Base-by-base conservation (phyloP, 2,329 filamentous ascomycete genomes). In the Trichoderma sp. region DNA sequence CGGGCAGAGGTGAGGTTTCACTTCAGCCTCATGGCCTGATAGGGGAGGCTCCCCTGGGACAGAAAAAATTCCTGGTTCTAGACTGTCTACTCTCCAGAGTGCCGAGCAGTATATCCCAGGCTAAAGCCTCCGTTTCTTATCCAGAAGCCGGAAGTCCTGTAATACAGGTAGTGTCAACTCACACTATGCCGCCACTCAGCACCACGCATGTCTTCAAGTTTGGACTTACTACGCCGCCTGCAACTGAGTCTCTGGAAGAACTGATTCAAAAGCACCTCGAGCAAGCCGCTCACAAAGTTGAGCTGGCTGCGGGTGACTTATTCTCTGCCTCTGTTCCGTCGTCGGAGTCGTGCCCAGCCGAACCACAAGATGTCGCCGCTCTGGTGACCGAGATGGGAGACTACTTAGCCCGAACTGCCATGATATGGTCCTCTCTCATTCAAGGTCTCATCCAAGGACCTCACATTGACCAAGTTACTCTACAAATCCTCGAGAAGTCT, bases 341-440 rank as follows among this genome's bases (percentile, higher is more conserved):
- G 39, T 53, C 73, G 18, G 51, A 66, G 63, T 70, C 64, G n/a
- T 74, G 72, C 57, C 72, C 70, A 43, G 71, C 63, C 12, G 57
- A 57, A 30, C 71, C 66, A n/a, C 51, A 39, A 21, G 73, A 76
- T 57, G 73, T 76, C 15, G 75, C 76, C 15, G 79, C 78, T 53
- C 71, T 82, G 65, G 76, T 81, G 56, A 74, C 74, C 36, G 80
- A 82, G 39, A 77, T 82, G 71, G 81, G 81, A 36, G 80, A 82
- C 28, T 82, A 82, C 71, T 73, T 82, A 28, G 75, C 76, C 34
- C 79, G 78, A 30, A 80, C 79, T n/a, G 79, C 81, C 26, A 70
- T 76, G 47, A 74, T 82, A 70, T 81, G 77, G 78, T 76, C 77
- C n/a, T 74, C 74, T 26, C 73, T 82, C 64, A 81, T 81, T 39